These are phyloP conservation scores for Verticillium longisporum DNA, from an alignment of 2,329 filamentous ascomycete genomes.

Conservation along the genomic window DNA sequence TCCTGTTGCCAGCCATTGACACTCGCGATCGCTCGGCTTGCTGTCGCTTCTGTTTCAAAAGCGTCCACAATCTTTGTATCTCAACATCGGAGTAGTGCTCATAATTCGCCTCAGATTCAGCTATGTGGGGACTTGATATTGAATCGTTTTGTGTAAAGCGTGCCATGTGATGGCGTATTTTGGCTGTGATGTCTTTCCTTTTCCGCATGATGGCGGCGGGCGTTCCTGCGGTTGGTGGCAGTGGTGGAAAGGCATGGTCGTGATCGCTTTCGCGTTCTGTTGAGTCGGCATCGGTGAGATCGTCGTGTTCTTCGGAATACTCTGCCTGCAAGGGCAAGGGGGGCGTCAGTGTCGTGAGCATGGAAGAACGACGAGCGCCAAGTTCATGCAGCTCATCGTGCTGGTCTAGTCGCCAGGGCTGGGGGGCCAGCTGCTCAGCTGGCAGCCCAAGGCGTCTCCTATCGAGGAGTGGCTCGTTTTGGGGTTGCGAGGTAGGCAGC, in stretches of 20 bases:
- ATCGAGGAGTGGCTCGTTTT: no score
- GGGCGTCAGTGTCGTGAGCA: not conserved
- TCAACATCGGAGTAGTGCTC: constrained; percentile 15
- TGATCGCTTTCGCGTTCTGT: not conserved
- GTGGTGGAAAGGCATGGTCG: constrained; percentile 5
- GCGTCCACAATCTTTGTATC: constrained; percentile 26
- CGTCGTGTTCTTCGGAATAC: not conserved
- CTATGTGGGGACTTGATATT: not conserved
- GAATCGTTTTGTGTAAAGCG: constrained; percentile 20
- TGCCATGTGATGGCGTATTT: constrained; percentile 26
- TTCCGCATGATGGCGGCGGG: not conserved
- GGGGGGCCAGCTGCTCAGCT: no score
- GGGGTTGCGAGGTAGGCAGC: no score
- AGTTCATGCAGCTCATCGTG: not conserved
- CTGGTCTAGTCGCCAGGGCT: not conserved
- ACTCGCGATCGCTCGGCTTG: constrained; percentile 19
- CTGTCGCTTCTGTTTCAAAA: constrained; percentile 25
- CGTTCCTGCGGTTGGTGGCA: constrained; percentile 7
- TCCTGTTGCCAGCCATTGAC: constrained; percentile 24
- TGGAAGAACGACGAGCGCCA: not conserved
- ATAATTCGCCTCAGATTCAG: no score
- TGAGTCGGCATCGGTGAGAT: not conserved
- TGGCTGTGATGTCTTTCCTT: constrained; percentile 15
- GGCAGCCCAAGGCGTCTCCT: no score
- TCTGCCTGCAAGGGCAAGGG: not conserved